Percentiles rank a stretch among this genome's conserved stretches.
Conservation (phyloP, 2,329 filamentous ascomycete species). For the Fusarium zealandicum region DNA sequence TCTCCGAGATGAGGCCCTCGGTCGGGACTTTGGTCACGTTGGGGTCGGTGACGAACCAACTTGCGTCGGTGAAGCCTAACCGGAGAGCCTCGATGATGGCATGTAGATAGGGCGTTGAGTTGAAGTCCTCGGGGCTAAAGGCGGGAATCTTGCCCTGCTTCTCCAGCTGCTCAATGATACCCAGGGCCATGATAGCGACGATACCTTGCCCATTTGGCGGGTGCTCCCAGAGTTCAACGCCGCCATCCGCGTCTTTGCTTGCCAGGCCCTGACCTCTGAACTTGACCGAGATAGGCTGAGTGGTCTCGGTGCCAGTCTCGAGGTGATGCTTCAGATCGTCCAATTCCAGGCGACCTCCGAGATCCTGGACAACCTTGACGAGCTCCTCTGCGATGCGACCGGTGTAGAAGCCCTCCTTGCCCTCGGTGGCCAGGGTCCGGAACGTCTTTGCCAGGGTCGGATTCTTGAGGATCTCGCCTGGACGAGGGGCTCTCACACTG, state of each 20-base stretch:
- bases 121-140: conserved; percentile 77
- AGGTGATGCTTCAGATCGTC: conserved; percentile 84
- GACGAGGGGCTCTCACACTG: conserved; percentile 75
- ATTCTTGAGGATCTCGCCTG: conserved; percentile 91
- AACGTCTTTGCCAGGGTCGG: conserved; percentile 83
- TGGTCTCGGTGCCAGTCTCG: conserved; percentile 72
- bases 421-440: conserved; percentile 76
- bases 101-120: conserved; percentile 82
- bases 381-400: conserved; percentile 83
- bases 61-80: conserved; percentile 87
- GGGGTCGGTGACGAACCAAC: conserved; percentile 90
- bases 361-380: conserved; percentile 76
- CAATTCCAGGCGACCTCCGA: conserved; percentile 79
- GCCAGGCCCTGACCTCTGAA: conserved; percentile 69
- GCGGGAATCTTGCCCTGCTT: conserved; percentile 74
- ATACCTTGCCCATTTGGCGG: conserved; percentile 97
- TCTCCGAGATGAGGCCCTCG: conserved; percentile 70
- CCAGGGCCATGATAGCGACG: conserved; percentile 91
- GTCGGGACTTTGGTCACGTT: conserved; percentile 74
- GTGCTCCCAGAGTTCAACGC: conserved; percentile 92
- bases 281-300: conserved; percentile 82
- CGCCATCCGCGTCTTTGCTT: conserved; percentile 46
- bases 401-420: conserved; percentile 90
- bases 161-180: conserved; percentile 88
- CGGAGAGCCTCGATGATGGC: conserved; percentile 86